Evolutionary conservation across 208 protist species (phyloP).

Genomic region (Porcisia hertigi): DNA sequence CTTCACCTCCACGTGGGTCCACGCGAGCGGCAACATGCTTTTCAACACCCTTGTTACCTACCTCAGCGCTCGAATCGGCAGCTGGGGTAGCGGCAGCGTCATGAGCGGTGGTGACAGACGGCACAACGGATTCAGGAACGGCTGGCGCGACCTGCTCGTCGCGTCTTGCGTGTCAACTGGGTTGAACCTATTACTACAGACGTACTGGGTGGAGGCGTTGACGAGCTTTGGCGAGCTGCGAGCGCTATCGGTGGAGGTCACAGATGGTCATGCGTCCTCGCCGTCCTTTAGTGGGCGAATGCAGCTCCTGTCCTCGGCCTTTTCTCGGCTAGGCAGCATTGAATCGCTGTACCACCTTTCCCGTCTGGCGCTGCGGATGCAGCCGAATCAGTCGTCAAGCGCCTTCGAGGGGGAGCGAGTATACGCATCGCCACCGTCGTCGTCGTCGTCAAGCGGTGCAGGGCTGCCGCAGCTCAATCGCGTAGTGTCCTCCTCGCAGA

Average conservation of each 20-base stretch:
- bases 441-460: not conserved
- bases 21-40: slow-evolving; percentile 30
- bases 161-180: slow-evolving; percentile 27
- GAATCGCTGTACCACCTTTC: slow-evolving; percentile 21
- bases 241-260: slow-evolving; percentile 3
- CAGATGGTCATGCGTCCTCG: not conserved
- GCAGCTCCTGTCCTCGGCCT: slow-evolving; percentile 12
- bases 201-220: slow-evolving; percentile 23
- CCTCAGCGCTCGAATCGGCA: slow-evolving; percentile 24
- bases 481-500: not conserved
- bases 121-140: slow-evolving; percentile 3
- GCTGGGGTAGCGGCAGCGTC: slow-evolving; percentile 11
- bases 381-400: not conserved
- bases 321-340: slow-evolving; percentile 21
- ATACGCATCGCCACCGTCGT: not conserved
- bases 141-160: slow-evolving; percentile 30
- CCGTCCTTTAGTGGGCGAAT: slow-evolving; percentile 8
- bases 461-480: not conserved
- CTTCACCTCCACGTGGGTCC: slow-evolving; percentile 33
- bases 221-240: slow-evolving; percentile 28
- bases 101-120: not conserved
- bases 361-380: slow-evolving; percentile 17
- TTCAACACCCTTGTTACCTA: slow-evolving; percentile 34
- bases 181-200: slow-evolving; percentile 25
- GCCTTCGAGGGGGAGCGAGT: not conserved